Conservation (phyloP, 805 yeast species). For the Ogataea polymorpha region DNA sequence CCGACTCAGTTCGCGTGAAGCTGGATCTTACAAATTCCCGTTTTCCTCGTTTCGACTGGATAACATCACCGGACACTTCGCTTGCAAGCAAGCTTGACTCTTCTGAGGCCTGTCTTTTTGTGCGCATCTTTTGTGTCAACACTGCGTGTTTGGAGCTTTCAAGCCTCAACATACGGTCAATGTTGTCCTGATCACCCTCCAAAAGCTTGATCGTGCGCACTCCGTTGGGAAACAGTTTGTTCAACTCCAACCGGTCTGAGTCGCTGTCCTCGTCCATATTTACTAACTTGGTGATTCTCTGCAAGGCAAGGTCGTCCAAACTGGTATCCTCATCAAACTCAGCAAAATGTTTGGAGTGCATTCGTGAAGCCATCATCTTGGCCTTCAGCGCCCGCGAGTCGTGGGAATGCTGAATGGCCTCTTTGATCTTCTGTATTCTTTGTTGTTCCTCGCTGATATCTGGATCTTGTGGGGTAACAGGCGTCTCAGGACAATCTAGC, state of each 20-base stretch:
- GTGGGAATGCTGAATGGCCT: neutral
- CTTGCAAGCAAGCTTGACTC: too few species aligned
- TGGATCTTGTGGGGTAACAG: too few species aligned
- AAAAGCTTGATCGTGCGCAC: conserved; percentile 16
- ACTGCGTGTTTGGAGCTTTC: too few species aligned
- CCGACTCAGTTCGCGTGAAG: too few species aligned
- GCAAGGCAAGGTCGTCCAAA: conserved; percentile 3
- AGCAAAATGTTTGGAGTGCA: neutral
- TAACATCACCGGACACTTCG: too few species aligned
- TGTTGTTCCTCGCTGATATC: too few species aligned
- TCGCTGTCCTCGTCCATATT: conserved; percentile 1
- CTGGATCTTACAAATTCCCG: too few species aligned
- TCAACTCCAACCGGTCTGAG: neutral
- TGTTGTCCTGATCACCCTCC: conserved; percentile 6
- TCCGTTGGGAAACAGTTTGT: conserved; percentile 13
- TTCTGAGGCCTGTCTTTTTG: too few species aligned
- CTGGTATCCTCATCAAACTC: neutral
- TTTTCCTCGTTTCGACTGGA: too few species aligned
- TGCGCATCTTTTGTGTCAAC: too few species aligned
- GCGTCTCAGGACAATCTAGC: neutral
- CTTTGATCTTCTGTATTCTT: neutral
- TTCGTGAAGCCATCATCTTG: neutral
- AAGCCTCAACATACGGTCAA: conserved; percentile 9
- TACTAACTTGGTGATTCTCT: conserved; percentile 5
- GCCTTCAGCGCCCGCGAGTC: neutral